These are phyloP conservation scores for Yarrowia hollandica DNA, from an alignment of 805 yeast genomes.

Conservation along the genomic window DNA sequence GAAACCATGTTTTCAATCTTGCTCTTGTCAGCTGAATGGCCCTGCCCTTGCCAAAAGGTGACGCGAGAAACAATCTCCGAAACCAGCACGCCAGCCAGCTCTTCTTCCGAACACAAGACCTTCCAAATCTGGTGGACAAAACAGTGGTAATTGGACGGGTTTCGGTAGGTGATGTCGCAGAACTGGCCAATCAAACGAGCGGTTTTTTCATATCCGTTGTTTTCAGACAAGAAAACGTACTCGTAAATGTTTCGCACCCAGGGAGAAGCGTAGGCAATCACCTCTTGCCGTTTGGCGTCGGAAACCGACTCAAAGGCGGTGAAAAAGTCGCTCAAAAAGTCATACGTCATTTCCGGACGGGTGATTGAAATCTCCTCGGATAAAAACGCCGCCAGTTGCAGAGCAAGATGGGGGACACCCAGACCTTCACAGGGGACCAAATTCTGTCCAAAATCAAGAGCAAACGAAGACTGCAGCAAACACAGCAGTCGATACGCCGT, in stretches of 20 bases:
- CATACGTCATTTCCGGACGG: conserved; percentile 60
- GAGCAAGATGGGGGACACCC: conserved; percentile 66
- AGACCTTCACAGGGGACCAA: conserved; percentile 58
- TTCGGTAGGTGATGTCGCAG: conserved; percentile 56
- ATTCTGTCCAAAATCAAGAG: conserved; percentile 58
- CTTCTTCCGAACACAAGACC: conserved; percentile 59
- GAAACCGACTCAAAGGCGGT: conserved; percentile 44
- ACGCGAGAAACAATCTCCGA: conserved; percentile 76
- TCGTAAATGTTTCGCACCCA: conserved; percentile 71
- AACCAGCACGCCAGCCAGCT: conserved; percentile 56
- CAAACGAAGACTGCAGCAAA: conserved; percentile 59
- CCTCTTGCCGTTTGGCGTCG: conserved; percentile 44
- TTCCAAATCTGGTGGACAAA: conserved; percentile 69
- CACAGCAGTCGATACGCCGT: conserved; percentile 65
- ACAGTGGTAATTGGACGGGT: conserved; percentile 51
- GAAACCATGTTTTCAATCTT: conserved; percentile 58
- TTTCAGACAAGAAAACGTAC: conserved; percentile 54
- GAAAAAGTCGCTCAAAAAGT: conserved; percentile 54
- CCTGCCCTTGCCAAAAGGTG: conserved; percentile 75
- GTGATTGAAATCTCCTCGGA: conserved; percentile 57
- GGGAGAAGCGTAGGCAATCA: conserved; percentile 59
- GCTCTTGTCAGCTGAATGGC: conserved; percentile 41
- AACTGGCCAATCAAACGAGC: conserved; percentile 62
- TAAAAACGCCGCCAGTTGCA: conserved; percentile 58
- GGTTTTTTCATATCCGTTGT: conserved; percentile 54